Evolutionary conservation across 2,329 filamentous ascomycete species (phyloP), one percentile per base, ranked within the genome.

Genomic region (Geosmithia flava): DNA sequence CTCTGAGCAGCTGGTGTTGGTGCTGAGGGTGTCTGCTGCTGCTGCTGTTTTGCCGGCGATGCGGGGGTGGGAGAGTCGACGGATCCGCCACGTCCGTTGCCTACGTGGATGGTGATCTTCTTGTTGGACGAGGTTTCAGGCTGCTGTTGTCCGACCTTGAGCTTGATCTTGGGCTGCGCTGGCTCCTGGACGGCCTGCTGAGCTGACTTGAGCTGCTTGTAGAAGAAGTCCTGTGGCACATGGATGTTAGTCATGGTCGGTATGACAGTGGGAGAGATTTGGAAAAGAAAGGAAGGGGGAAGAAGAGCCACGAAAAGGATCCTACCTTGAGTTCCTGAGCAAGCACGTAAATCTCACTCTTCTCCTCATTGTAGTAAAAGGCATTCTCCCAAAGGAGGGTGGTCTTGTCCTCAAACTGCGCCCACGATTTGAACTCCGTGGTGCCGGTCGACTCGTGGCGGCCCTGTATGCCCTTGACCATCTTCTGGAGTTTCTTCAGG

Each of bases 281-380:
- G n/a, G 29, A 30, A 11, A 6, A 30, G 7, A 30, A 30, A 11
- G 11, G 29, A 30, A 30, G 11, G 6, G 11, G 29, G 11, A 30
- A 30, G 29, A 30, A 7, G 29, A 11, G 6, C 29, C 29, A 30
- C 6, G 29, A 11, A 30, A 30, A 11, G 29, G 29, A 7, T 30
- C 29, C n/a, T 68, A 87, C 87, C 78, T 94, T 83, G 7, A 96
- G 76, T 51, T 93, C 81, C 45, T 81, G 78, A 1, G 88, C 87
- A 51, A 93, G 71, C 20, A 78, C 72, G 53, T 82, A 87, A 47
- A 95, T 90, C 16, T 88, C 84, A 58, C 90, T 95, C 3, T 84
- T 86, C 59, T 95, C 89, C 62, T 95, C 87, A 55, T 96, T 96
- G 70, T 91, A 96, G 50, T 83, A 83, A 58, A 81, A 85, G 0